Percentiles rank a stretch among this genome's conserved stretches.
phyloP scores from a whole-genome alignment of 768 basidiomycete species.

The Pleurotus giganteus region DNA sequence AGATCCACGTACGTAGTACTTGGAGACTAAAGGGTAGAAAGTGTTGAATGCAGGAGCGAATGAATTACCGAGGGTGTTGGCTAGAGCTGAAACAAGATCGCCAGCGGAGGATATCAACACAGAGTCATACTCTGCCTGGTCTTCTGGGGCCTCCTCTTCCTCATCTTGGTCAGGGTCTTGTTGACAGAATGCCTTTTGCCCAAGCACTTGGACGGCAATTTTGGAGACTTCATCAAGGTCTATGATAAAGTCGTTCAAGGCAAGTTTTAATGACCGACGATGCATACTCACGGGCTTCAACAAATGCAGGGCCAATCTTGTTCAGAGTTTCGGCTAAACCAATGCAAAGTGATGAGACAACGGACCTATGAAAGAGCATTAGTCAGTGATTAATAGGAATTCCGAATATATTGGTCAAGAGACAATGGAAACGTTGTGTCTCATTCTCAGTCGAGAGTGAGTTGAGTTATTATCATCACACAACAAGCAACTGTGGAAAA shows the following conservation, averaged over 20 bases:
- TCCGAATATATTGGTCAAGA: too few relatives aligned
- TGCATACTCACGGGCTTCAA: constrained; percentile 65
- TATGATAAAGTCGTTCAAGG: constrained; percentile 23
- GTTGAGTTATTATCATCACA: constrained; percentile 70
- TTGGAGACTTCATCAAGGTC: constrained; percentile 77
- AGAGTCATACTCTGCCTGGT: constrained; percentile 95
- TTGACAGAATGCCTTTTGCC: constrained; percentile 95
- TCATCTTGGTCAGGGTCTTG: constrained; percentile 94
- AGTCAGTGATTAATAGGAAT: constrained; percentile 19
- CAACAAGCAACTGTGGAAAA: constrained; percentile 10
- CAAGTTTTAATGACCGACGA: background rate
- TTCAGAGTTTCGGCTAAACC: constrained; percentile 90
- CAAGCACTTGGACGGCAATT: constrained; percentile 82
- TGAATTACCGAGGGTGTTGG: constrained; percentile 79
- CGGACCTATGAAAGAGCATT: constrained; percentile 52
- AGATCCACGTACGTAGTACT: constrained; percentile 76
- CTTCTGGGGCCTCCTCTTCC: constrained; percentile 79
- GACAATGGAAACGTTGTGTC: constrained; percentile 48
- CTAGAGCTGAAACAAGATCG: constrained; percentile 89
- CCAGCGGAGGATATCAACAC: constrained; percentile 92
- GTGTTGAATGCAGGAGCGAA: constrained; percentile 78
- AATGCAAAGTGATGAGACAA: constrained; percentile 84
- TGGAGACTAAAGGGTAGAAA: constrained; percentile 89
- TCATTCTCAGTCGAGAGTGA: constrained; percentile 74
- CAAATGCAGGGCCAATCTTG: constrained; percentile 85